A percentile compares a stretch with the other conserved stretches of the same genome.
Evolutionary conservation across 768 basidiomycete genomes (phyloP).

Genomic region (Suillus subluteus): DNA sequence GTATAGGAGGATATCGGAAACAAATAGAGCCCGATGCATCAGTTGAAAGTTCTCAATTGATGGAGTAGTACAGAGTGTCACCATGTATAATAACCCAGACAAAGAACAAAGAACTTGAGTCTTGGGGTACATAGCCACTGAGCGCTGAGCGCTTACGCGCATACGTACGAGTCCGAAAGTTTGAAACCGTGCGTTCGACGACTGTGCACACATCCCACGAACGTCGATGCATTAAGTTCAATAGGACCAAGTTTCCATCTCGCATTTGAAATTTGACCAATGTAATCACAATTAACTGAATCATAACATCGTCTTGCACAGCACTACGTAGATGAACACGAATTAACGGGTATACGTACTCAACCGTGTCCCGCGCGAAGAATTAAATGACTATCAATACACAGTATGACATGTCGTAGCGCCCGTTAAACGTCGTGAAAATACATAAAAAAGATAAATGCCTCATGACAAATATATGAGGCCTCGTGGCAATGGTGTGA

Average conservation of each 20-base stretch:
- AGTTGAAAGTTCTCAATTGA: not conserved
- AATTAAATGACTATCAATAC: slow-evolving; percentile 29
- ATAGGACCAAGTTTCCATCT: not conserved
- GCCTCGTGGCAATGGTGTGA: not conserved
- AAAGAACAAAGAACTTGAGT: not conserved
- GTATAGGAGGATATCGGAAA: not conserved
- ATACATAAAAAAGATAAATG: slow-evolving; percentile 10
- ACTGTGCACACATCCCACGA: not conserved
- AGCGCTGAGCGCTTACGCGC: too few relatives aligned
- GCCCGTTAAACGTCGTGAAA: slow-evolving; percentile 11
- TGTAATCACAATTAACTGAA: not conserved
- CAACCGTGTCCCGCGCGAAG: not conserved
- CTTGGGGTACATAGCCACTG: too few relatives aligned
- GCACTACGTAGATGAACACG: slow-evolving; percentile 3
- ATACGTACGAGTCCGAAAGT: too few relatives aligned
- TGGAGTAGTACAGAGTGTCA: not conserved
- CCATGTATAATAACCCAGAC: not conserved
- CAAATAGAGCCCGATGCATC: not conserved
- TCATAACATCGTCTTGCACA: not conserved
- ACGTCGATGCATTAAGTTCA: not conserved
- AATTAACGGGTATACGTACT: slow-evolving; percentile 1
- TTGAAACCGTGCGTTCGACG: too few relatives aligned
- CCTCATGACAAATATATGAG: not conserved
- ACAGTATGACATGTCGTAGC: slow-evolving; percentile 28
- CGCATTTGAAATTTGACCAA: not conserved